Conservation (phyloP, 257 asterid genomes). For the Nicotiana paniculata region DNA sequence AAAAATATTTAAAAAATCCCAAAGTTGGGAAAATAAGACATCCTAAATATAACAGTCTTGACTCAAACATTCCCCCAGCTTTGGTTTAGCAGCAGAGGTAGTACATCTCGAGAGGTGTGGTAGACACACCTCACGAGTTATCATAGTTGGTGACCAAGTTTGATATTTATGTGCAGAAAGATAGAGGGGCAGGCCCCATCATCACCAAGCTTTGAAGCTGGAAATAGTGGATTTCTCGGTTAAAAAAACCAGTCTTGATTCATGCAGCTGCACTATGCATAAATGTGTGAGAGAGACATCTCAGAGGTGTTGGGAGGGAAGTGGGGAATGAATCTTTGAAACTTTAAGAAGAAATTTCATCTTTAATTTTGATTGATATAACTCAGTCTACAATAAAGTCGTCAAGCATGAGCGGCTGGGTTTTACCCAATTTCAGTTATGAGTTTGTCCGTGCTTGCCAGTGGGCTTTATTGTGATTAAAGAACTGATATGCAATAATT, state of each 20-base stretch:
- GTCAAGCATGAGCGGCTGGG: neutral
- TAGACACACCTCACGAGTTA: neutral
- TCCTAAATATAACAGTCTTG: neutral
- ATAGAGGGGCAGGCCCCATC: neutral
- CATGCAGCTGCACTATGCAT: neutral
- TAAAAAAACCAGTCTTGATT: neutral
- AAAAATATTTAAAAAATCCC: neutral
- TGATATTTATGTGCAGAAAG: neutral
- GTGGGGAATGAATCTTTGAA: neutral
- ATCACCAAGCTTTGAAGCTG: neutral
- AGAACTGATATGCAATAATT: neutral
- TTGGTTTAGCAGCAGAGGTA: neutral
- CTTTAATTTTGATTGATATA: neutral
- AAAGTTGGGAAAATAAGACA: neutral
- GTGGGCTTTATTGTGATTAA: neutral
- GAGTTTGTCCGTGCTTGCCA: neutral
- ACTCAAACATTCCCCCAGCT: neutral
- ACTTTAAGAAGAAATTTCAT: neutral
- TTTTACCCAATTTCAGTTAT: neutral
- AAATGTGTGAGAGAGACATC: neutral
- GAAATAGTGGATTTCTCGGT: slow-evolving; percentile 1
- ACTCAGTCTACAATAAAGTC: neutral
- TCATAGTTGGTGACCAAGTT: neutral
- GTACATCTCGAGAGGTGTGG: neutral
- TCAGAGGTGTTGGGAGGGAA: neutral